Base-by-base conservation (phyloP, 805 yeast species). In the Kodamaea hsintzibuensis region DNA sequence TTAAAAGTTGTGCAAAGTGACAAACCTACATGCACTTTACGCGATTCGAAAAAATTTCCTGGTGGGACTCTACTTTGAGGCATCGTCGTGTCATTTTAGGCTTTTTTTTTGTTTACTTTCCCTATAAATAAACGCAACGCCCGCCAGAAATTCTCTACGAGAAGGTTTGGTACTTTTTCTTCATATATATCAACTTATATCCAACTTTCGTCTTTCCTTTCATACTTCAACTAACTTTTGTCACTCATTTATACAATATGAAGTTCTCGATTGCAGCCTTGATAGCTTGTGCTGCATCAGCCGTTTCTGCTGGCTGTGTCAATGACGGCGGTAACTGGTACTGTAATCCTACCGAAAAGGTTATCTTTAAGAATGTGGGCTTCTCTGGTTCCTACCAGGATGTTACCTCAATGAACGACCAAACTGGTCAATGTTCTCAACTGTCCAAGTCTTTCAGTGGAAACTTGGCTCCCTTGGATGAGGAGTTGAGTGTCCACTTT, bases 401-500 rank as follows among this genome's bases (percentile, higher is more conserved):
- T 61, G 91, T 95, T 61, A 86, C 92, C 60, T 61, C 70, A 65
- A 92, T 95, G 96, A 84, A 86, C 71, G 84, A 82, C 66, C 55
- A 72, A 55, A 64, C 86, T 10, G 91, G 98, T 69, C 53, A 76
- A 37, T 92, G 98, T 78, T 65, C 87, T n/a, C 85, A 83, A 58
- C 62, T 75, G 49, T 53, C 84, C 18, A 60, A 64, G 40, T 65
- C 85, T 7, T 88, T 91, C 78, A 77, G 85, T 13, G 97, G 97
- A 52, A 64, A 82, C 55, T 72, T 89, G 70, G 73, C 92, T 52
- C 97, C 97, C 40, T 78, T 91, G 58, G 87, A 89, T 71, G 95
- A 90, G 77, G 96, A 91, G 72, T 75, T 91, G 57, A 85, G 96
- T 37, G 85, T 91, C 55, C 96, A 91, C 72, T 88, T 90, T 79